These are phyloP conservation scores for Silybum marianum DNA, from an alignment of 129 eudicot species.

Conservation along the genomic window DNA sequence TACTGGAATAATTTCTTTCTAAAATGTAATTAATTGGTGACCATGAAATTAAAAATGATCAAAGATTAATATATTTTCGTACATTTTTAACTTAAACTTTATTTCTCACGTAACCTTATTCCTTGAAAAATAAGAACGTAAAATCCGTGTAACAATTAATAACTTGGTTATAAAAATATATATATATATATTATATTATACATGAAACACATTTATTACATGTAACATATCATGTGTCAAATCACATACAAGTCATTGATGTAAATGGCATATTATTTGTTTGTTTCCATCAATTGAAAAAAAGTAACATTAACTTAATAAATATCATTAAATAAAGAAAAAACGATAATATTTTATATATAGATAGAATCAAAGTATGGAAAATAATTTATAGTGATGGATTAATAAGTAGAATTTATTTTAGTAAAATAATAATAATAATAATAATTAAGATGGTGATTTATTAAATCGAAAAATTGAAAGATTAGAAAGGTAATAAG, in stretches of 20 bases:
- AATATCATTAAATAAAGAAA: neutral
- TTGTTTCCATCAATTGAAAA: neutral
- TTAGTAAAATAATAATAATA: neutral
- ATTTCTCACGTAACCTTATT: no score
- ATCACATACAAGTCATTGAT: constrained; percentile 25
- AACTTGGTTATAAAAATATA: neutral
- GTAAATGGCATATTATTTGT: constrained; percentile 3
- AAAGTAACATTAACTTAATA: neutral
- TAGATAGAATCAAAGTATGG: neutral
- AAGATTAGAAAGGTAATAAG: constrained; percentile 27
- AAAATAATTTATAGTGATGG: neutral
- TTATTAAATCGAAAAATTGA: neutral
- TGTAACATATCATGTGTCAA: constrained; percentile 26
- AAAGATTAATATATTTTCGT: no score
- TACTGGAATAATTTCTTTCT: no score
- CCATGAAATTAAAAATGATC: no score
- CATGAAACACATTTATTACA: neutral
- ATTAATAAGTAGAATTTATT: neutral
- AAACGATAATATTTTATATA: neutral
- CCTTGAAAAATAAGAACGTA: neutral
- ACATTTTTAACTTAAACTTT: no score
- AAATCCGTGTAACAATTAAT: neutral
- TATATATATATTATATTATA: no score
- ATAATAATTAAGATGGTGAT: neutral
- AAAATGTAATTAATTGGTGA: no score